phyloP scores from a whole-genome alignment of 176 grass and related monocot genomes.

The Lolium multiflorum region DNA sequence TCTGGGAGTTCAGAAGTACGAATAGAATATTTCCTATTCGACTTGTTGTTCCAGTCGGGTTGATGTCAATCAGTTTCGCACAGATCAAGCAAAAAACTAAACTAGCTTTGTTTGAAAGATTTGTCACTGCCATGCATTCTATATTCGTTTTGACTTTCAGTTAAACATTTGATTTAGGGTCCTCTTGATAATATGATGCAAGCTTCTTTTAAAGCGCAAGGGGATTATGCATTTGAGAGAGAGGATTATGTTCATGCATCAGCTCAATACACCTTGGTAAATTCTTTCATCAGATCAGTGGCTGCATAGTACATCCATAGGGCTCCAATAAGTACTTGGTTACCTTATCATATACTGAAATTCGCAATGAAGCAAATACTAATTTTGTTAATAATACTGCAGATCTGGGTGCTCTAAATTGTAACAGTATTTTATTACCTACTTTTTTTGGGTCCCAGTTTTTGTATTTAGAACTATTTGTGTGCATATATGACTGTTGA shows the following conservation, averaged over 20 bases:
- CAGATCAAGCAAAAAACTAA: not conserved
- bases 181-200: not conserved
- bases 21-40: not conserved
- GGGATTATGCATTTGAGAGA: not conserved
- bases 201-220: not conserved
- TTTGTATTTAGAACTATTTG: not conserved
- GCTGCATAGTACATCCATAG: not conserved
- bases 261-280: not conserved
- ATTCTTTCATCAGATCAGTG: not conserved
- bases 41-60: not conserved
- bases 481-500: not conserved
- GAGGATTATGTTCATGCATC: not conserved
- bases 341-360: not conserved
- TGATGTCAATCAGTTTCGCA: not conserved
- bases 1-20: not conserved
- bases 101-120: not conserved
- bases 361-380: not conserved
- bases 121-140: not conserved
- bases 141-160: not conserved
- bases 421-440: not conserved
- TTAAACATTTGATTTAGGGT: not conserved
- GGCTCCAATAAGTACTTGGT: not conserved
- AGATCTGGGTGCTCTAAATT: too few species aligned
- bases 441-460: not conserved
- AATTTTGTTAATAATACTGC: too few species aligned